Evolutionary conservation across 768 basidiomycete genomes (phyloP).

Genomic region (Lentinula boryana): DNA sequence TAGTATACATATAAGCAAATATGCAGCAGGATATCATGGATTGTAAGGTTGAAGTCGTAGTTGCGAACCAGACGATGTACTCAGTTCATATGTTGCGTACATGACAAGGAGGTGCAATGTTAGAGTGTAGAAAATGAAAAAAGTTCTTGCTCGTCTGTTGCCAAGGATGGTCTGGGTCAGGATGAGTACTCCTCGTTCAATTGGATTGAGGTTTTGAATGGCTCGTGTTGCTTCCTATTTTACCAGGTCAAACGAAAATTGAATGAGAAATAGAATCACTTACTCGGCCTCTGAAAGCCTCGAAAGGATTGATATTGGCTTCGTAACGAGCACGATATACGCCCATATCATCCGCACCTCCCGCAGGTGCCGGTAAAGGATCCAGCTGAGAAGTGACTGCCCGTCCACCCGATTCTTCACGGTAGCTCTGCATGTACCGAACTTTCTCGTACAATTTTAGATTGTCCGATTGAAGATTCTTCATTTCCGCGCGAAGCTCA

Average conservation of each 20-base stretch:
- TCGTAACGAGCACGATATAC: conserved; percentile 92
- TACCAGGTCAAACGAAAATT: background rate
- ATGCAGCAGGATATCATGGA: conserved; percentile 27
- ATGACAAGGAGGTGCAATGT: conserved; percentile 77
- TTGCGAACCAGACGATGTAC: conserved; percentile 42
- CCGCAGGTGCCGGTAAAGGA: conserved; percentile 49
- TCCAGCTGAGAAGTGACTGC: conserved; percentile 60
- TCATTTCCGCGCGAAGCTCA: conserved; percentile 88
- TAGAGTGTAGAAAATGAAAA: conserved; percentile 85
- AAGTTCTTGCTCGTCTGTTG: conserved; percentile 82
- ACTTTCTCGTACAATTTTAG: conserved; percentile 99
- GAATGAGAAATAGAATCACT: conserved; percentile 23
- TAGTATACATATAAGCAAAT: conserved; percentile 7
- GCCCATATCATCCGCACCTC: conserved; percentile 65
- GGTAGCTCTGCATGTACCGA: conserved; percentile 96
- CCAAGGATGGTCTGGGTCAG: conserved; percentile 84
- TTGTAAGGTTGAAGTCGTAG: conserved; percentile 43
- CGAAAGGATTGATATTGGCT: conserved; percentile 97
- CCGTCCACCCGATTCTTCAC: conserved; percentile 60
- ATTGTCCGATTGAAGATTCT: conserved; percentile 89
- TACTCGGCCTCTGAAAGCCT: conserved; percentile 92
- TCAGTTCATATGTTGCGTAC: conserved; percentile 73
- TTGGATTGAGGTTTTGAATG: conserved; percentile 83
- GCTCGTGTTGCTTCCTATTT: conserved; percentile 89
- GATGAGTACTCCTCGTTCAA: conserved; percentile 82